Evolutionary conservation across 805 yeast genomes (phyloP).

Genomic region (Myxozyma kluyveri): DNA sequence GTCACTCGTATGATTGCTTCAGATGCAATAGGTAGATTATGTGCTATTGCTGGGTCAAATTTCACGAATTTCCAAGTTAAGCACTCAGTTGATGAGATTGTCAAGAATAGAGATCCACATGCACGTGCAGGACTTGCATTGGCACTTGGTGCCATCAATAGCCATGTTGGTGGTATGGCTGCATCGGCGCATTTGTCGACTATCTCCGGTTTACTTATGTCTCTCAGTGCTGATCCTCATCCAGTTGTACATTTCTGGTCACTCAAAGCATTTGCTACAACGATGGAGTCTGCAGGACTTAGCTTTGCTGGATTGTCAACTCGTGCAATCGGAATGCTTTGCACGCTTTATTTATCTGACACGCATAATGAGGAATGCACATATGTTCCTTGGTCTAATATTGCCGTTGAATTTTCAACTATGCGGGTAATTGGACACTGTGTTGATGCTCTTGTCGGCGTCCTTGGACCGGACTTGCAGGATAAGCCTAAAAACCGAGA

Average conservation of each 20-base stretch:
- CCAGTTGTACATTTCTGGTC: conserved; percentile 79
- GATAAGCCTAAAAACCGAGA: conserved; percentile 30
- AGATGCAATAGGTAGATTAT: conserved; percentile 56
- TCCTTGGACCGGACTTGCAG: conserved; percentile 57
- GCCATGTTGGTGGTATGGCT: conserved; percentile 40
- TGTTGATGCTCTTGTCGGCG: conserved; percentile 47
- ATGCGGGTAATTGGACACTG: conserved; percentile 46
- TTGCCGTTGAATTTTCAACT: conserved; percentile 50
- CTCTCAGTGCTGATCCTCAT: conserved; percentile 74
- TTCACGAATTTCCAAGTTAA: conserved; percentile 39
- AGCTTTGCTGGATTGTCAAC: conserved; percentile 47
- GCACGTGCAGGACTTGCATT: conserved; percentile 59
- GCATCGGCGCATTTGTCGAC: conserved; percentile 44
- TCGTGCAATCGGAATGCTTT: conserved; percentile 45
- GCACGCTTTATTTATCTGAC: conserved; percentile 46
- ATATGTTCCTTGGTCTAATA: conserved; percentile 49
- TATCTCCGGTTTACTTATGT: conserved; percentile 55
- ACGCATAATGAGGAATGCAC: conserved; percentile 49
- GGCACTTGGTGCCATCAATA: conserved; percentile 49
- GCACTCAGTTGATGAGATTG: conserved; percentile 61
- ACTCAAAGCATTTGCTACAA: conserved; percentile 53
- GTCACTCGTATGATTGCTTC: conserved; percentile 50
- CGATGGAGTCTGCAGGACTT: conserved; percentile 56
- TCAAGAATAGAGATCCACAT: conserved; percentile 61
- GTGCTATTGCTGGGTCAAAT: conserved; percentile 34